Base-by-base conservation (phyloP, 805 yeast genomes). In the Myxozyma melibiosi region DNA sequence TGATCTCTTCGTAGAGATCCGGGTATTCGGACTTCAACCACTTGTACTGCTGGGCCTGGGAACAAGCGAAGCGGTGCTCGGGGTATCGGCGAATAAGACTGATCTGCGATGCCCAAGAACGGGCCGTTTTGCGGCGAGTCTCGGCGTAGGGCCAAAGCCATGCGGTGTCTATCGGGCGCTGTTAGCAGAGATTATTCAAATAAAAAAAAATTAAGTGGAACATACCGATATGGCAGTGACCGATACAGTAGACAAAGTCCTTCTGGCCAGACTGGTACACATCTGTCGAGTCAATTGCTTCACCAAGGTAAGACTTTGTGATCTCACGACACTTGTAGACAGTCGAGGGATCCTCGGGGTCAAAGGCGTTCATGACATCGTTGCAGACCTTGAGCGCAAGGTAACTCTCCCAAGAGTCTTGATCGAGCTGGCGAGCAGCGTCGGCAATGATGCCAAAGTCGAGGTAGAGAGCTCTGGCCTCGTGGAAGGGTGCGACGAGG, bases 101-200 rank as follows among this genome's bases (percentile, higher is more conserved):
- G 50, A 92, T 76, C 74, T 92, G 99, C 8, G 96, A 83, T 0
- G 96, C 85, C 98, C 98, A 92, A 4, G 96, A 89, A 63, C 99
- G 80, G 2, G 91, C 96, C 53, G 92, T 83, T 69, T 92, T 92
- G 51, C 98, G 81, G 66, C 88, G 85, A 1, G 98, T 90, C 70
- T 94, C 97, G 2, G 96, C 97, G 76, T 86, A 92, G n/a, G 97
- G 98, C 99, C 99, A 92, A 57, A 90, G 78, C 99, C 99, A 92
- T 14, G 98, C 98, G 16, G 98, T 92, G 68, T 92, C 99, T 55
- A 38, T 9, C 2, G n/a, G 33, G 24, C 22, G 43, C n/a, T 35
- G 39, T 35, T 35, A 39, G 5, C 24, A 3, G 8, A 20, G 43
- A 8, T n/a, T 9, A n/a, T 3, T 2, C 25, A 7, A 22, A 39